Base-by-base conservation (phyloP, 225 moss, liverwort and hornwort species). In the Rhytidiadelphus loreus region DNA sequence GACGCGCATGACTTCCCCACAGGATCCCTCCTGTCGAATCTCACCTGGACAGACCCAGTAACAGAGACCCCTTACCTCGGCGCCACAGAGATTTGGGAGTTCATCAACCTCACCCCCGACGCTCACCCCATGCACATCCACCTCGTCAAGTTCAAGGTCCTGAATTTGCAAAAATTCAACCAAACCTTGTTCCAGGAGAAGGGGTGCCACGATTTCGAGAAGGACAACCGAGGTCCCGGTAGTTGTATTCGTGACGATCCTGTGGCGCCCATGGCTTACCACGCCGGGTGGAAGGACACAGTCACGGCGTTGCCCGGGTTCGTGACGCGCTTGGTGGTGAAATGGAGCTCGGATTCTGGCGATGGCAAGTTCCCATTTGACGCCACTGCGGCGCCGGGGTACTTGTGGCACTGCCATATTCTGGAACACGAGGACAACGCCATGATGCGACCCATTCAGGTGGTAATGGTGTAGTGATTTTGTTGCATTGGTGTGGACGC, bases 381-480 rank as follows among this genome's bases (percentile, higher is more conserved):
- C 37, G 88, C 94, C 21, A 90, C 92, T 8, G 82, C 90, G 2
- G 57, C 79, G 43, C 91, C 94, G 0, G 94, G 94, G 12, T 94
- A 92, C 12, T 33, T 92, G 74, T 94, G 91, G 92, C 94, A 94
- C 77, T 94, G 94, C 87, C 94, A 94, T 55, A 91, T 94, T 64
- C 85, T 94, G 3, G 96, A 96, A 75, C 96, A 96, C 81, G 96
- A 96, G 87, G 96, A 96, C 73, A 96, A 96, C 68, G 94, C 92
- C 81, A 96, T 96, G 95, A 95, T 96, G 96, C 93, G 96, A 2
- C 96, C 95, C 85, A 91, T 92, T 41, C 56, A 64, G 35, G 24
- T 92, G 82, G 12, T 77, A 50, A 70, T 29, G 57, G 16, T 9
- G n/a, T 85, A 75, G 76, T 50, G 65, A 3, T 12, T 63, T 82